These are phyloP conservation scores for Trichoderma sp. DNA, from an alignment of 2,329 filamentous ascomycete genomes.

Conservation along the genomic window DNA sequence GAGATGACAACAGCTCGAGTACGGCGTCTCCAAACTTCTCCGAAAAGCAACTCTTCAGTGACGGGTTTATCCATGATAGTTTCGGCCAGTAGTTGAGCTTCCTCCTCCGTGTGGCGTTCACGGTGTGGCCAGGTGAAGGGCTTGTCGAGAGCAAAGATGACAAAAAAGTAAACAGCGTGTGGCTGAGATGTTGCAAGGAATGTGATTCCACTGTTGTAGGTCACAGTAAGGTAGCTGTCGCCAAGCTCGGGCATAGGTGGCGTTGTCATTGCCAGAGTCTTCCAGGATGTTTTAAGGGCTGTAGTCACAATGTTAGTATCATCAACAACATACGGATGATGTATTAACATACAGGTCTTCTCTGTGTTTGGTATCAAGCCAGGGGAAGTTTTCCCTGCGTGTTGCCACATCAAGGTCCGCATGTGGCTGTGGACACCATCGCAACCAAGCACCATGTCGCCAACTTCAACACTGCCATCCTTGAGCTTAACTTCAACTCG, in stretches of 20 bases:
- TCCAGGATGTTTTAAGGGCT: not conserved
- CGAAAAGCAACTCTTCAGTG: slow-evolving; percentile 34
- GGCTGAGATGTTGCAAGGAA: slow-evolving; percentile 25
- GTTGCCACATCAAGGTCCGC: slow-evolving; percentile 29
- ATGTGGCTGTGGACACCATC: slow-evolving; percentile 44
- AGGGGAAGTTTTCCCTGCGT: slow-evolving; percentile 21
- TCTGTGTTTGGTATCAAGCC: slow-evolving; percentile 25
- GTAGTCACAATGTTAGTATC: not conserved
- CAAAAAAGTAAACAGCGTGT: slow-evolving; percentile 26
- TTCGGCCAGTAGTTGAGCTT: slow-evolving; percentile 34
- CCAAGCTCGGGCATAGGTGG: not conserved
- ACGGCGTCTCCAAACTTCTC: slow-evolving; percentile 35
- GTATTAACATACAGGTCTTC: slow-evolving; percentile 15
- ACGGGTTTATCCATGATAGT: slow-evolving; percentile 32
- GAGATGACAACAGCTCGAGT: slow-evolving; percentile 28
- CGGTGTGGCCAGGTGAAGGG: slow-evolving; percentile 26
- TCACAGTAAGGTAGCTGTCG: not conserved
- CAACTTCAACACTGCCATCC: slow-evolving; percentile 39
- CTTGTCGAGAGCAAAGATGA: slow-evolving; percentile 24
- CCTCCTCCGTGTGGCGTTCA: slow-evolving; percentile 34
- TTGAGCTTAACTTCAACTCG: slow-evolving; percentile 35
- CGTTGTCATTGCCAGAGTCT: not conserved
- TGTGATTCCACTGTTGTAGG: slow-evolving; percentile 29
- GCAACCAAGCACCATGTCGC: slow-evolving; percentile 41
- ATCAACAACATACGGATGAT: not conserved